Conservation (phyloP, 2,329 filamentous ascomycete genomes). For the Camillea tinctor region DNA sequence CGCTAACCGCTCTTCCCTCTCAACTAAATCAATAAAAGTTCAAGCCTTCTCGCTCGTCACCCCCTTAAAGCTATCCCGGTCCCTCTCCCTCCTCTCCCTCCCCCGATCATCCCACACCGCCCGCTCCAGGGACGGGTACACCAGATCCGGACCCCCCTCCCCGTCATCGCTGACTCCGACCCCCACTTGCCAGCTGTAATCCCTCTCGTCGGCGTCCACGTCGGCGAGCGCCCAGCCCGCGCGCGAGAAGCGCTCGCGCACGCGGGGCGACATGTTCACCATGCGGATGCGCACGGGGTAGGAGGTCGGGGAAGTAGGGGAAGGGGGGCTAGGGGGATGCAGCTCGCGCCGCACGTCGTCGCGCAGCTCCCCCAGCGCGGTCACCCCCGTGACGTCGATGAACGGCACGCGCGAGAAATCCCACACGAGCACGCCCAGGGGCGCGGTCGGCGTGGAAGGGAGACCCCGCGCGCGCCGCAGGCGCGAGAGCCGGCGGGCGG, state of each 20-base stretch:
- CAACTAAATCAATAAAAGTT: background rate
- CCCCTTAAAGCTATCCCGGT: slow-evolving; percentile 27
- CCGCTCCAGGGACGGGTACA: slow-evolving; percentile 29
- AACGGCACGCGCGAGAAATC: slow-evolving; percentile 31
- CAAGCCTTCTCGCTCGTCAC: slow-evolving; percentile 29
- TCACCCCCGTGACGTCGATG: slow-evolving; percentile 31
- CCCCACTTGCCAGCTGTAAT: background rate
- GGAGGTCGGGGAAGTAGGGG: slow-evolving; percentile 11
- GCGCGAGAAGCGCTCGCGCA: slow-evolving; percentile 26
- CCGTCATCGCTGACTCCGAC: slow-evolving; percentile 21
- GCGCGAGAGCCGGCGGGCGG: slow-evolving; percentile 26
- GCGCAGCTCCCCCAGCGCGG: slow-evolving; percentile 31
- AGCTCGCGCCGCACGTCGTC: slow-evolving; percentile 31
- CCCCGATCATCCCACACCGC: slow-evolving; percentile 30
- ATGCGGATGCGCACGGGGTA: slow-evolving; percentile 27
- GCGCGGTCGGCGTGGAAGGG: slow-evolving; percentile 21
- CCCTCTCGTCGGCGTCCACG: slow-evolving; percentile 21
- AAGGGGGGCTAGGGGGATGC: too few species aligned
- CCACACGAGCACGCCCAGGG: slow-evolving; percentile 29
- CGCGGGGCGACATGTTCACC: slow-evolving; percentile 22
- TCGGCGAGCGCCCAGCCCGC: slow-evolving; percentile 28
- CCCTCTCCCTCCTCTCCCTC: slow-evolving; percentile 27
- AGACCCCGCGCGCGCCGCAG: slow-evolving; percentile 24
- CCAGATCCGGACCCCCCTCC: slow-evolving; percentile 23
- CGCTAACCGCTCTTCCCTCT: too few species aligned